A percentile compares a stretch with the other conserved stretches of the same genome.
phyloP scores from a whole-genome alignment of 2,329 filamentous ascomycete genomes.

The Arachnomyces sp. region DNA sequence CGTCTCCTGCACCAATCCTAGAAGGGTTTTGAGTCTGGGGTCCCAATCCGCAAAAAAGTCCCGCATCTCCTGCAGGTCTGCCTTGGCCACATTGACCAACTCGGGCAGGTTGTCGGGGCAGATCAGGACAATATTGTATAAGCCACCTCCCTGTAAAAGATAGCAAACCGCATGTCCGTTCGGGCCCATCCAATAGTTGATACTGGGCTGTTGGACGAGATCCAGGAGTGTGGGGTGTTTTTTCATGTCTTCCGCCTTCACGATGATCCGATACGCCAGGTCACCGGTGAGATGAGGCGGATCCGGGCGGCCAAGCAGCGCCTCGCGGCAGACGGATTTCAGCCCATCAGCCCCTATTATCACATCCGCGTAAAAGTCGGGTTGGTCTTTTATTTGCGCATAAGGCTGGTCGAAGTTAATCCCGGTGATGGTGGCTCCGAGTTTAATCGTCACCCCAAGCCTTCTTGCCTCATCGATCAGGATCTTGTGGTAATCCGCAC shows the following conservation, averaged over 20 bases:
- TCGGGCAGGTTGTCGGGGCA: constrained; percentile 55
- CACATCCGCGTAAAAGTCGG: constrained; percentile 33
- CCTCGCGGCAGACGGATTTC: constrained; percentile 37
- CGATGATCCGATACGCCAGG: constrained; percentile 47
- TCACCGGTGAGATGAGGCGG: constrained; percentile 47
- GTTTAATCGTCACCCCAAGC: constrained; percentile 31
- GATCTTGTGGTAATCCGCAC: constrained; percentile 41
- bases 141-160: constrained; percentile 47
- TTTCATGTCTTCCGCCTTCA: constrained; percentile 41
- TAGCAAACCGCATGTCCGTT: constrained; percentile 50
- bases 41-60: constrained; percentile 51
- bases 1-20: constrained; percentile 15
- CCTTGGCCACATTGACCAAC: constrained; percentile 24
- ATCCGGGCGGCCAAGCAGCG: constrained; percentile 37
- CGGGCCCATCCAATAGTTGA: constrained; percentile 50
- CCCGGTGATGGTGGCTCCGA: constrained; percentile 18
- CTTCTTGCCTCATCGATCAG: constrained; percentile 32
- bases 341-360: constrained; percentile 45
- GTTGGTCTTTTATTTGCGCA: constrained; percentile 26
- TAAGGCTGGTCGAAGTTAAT: constrained; percentile 19
- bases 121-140: constrained; percentile 57
- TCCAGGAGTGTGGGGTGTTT: constrained; percentile 39
- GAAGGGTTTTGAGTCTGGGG: constrained; percentile 48
- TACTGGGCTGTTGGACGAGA: constrained; percentile 40
- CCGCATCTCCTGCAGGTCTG: constrained; percentile 46